These are phyloP conservation scores for Neobulgaria alba DNA, from an alignment of 2,329 filamentous ascomycete species.

Conservation along the genomic window DNA sequence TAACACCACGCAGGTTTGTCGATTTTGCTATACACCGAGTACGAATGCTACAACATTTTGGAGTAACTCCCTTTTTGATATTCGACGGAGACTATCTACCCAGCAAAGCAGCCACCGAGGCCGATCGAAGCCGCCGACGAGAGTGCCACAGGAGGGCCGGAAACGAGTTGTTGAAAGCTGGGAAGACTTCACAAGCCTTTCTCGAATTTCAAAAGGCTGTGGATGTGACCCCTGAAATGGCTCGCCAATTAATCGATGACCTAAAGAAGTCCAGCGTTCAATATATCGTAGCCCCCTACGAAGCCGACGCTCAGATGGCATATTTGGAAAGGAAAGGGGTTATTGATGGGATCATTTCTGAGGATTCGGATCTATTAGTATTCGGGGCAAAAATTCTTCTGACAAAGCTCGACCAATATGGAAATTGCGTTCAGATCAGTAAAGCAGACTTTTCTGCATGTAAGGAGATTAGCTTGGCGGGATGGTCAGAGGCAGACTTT, in stretches of 20 bases:
- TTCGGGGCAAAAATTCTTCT: constrained; percentile 87
- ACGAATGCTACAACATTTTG: constrained; percentile 88
- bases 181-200: constrained; percentile 72
- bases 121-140: constrained; percentile 63
- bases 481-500: constrained; percentile 89
- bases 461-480: constrained; percentile 77
- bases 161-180: constrained; percentile 70
- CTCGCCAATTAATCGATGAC: constrained; percentile 81
- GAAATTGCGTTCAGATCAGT: constrained; percentile 86
- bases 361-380: constrained; percentile 92
- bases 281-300: constrained; percentile 92
- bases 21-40: constrained; percentile 86
- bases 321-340: constrained; percentile 83
- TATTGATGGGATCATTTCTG: constrained; percentile 82
- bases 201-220: constrained; percentile 89
- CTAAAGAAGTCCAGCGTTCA: constrained; percentile 71
- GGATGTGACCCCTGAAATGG: constrained; percentile 95
- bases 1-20: constrained; percentile 56
- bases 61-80: constrained; percentile 86
- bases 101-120: constrained; percentile 84
- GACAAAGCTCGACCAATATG: constrained; percentile 91
- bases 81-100: constrained; percentile 95
- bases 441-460: constrained; percentile 82
- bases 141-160: constrained; percentile 70
- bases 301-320: constrained; percentile 93